Evolutionary conservation across 129 eudicot genomes (phyloP).

Genomic region (Pseudognaphalium luteoalbum): DNA sequence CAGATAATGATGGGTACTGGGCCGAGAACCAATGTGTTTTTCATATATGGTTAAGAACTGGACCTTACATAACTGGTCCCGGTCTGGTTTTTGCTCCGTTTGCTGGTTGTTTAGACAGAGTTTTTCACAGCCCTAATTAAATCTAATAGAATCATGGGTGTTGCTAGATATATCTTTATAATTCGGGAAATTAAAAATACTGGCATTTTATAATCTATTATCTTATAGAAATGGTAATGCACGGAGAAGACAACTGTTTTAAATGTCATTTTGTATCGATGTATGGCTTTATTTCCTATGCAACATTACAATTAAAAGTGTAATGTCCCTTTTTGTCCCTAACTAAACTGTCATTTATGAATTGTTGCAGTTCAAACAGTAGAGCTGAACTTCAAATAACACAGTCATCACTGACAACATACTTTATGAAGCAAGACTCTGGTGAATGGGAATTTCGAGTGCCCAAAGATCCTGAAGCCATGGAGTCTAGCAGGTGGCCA

Average conservation of each 20-base stretch:
- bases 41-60: not conserved
- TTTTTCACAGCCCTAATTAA: too few species aligned
- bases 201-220: not conserved
- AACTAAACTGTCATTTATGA: conserved; percentile 15
- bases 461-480: conserved; percentile 54
- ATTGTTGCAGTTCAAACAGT: conserved; percentile 44
- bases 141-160: too few species aligned
- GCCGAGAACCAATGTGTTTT: not conserved
- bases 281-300: not conserved
- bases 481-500: conserved; percentile 69
- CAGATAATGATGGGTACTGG: not conserved
- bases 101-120: not conserved
- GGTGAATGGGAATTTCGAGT: conserved; percentile 74
- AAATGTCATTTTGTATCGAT: not conserved
- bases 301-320: not conserved
- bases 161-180: too few species aligned
- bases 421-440: conserved; percentile 49
- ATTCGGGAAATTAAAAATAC: not conserved
- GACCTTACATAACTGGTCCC: not conserved
- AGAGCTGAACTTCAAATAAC: conserved; percentile 60
- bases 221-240: not conserved
- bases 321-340: not conserved
- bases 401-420: conserved; percentile 44
- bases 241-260: not conserved
- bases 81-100: too few species aligned